Percentiles rank a stretch among this genome's conserved stretches.
These are phyloP conservation scores for Neurospora sp. DNA, from an alignment of 495 filamentous ascomycete species.

Conservation along the genomic window DNA sequence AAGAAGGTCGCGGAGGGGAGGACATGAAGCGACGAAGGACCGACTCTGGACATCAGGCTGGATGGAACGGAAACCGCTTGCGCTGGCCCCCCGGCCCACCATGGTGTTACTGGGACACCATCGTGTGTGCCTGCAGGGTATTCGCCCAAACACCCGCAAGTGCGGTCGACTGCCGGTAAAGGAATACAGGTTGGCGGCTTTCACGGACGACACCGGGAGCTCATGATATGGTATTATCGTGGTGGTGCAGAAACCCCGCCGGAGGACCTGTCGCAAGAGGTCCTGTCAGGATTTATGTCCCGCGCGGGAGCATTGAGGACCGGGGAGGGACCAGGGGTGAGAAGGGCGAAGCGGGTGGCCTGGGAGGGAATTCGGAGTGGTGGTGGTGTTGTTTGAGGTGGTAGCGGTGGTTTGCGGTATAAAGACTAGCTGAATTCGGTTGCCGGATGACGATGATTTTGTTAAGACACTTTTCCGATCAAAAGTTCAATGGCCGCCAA, in stretches of 20 bases:
- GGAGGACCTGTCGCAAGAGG: background rate
- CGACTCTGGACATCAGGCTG: background rate
- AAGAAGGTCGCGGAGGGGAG: background rate
- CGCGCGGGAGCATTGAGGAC: background rate
- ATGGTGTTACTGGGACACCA: conserved; percentile 38
- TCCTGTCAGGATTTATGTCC: background rate
- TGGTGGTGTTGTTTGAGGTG: background rate
- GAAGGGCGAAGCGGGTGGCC: background rate
- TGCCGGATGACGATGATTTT: background rate
- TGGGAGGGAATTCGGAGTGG: background rate
- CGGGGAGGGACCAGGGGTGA: background rate
- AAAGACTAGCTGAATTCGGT: background rate
- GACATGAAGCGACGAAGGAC: background rate
- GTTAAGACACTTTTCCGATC: background rate
- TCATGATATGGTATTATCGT: conserved; percentile 21
- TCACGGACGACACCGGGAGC: conserved; percentile 12
- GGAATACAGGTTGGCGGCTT: conserved; percentile 36
- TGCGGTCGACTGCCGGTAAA: conserved; percentile 29
- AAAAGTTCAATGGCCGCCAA: background rate
- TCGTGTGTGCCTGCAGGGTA: conserved; percentile 33
- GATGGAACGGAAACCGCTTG: conserved; percentile 11
- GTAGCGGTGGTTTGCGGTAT: background rate
- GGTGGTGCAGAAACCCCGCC: conserved; percentile 3
- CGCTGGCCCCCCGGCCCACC: conserved; percentile 43
- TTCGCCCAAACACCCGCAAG: conserved; percentile 42